These are phyloP conservation scores for Myriosclerotinia scirpicola DNA, from an alignment of 2,329 filamentous ascomycete species.

Conservation along the genomic window DNA sequence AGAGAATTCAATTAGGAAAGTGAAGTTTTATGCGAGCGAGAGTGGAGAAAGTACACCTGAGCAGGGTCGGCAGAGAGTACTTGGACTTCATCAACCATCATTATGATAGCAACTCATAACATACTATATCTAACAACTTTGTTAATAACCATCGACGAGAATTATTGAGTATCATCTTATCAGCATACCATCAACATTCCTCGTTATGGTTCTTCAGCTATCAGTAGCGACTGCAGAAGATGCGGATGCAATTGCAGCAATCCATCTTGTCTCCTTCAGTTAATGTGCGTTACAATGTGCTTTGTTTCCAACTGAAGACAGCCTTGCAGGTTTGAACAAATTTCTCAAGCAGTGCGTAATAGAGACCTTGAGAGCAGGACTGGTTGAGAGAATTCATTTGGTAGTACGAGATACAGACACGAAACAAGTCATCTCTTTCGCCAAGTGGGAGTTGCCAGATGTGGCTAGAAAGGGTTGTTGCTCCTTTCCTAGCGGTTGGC, in stretches of 20 bases:
- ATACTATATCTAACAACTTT: too few relatives aligned
- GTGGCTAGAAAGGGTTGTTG: slow-evolving; percentile 7
- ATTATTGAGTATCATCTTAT: background rate
- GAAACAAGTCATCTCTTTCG: slow-evolving; percentile 34
- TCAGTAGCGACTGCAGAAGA: slow-evolving; percentile 29
- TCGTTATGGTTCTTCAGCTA: slow-evolving; percentile 32
- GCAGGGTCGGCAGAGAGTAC: too few relatives aligned
- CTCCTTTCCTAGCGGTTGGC: slow-evolving; percentile 17
- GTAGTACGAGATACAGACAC: slow-evolving; percentile 33
- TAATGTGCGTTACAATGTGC: slow-evolving; percentile 33
- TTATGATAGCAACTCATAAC: too few relatives aligned
- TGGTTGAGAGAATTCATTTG: slow-evolving; percentile 27
- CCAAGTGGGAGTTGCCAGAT: slow-evolving; percentile 37
- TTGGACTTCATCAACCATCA: too few relatives aligned
- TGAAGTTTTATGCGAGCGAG: too few relatives aligned
- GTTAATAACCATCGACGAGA: background rate
- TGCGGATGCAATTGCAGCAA: slow-evolving; percentile 32
- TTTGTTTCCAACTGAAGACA: slow-evolving; percentile 35
- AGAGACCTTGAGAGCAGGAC: slow-evolving; percentile 25
- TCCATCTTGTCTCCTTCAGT: slow-evolving; percentile 40
- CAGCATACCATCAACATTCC: background rate
- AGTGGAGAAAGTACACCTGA: too few relatives aligned
- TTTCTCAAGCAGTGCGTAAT: slow-evolving; percentile 32
- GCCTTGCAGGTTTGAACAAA: slow-evolving; percentile 27
- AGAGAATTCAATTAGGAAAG: too few relatives aligned